These are phyloP conservation scores for Daldinia decipiens DNA, from an alignment of 495 filamentous ascomycete species.

Conservation along the genomic window DNA sequence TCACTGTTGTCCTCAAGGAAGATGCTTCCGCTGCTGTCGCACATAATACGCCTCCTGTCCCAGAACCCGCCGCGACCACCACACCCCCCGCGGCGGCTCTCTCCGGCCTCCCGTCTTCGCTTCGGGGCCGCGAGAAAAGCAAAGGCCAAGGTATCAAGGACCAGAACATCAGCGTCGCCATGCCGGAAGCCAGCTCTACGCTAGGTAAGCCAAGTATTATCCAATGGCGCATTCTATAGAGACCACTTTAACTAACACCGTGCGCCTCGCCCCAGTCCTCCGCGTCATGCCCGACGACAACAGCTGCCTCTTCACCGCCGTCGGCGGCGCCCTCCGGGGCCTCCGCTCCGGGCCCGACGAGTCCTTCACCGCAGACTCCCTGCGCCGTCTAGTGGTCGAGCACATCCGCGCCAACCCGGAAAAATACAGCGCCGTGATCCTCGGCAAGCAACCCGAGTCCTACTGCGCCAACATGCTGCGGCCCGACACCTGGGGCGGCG, in stretches of 20 bases:
- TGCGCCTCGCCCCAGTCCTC: slow-evolving; percentile 62
- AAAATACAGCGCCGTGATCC: slow-evolving; percentile 76
- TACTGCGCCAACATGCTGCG: slow-evolving; percentile 90
- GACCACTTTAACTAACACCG: not conserved
- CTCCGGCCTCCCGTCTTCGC: not conserved
- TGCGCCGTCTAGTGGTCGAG: slow-evolving; percentile 84
- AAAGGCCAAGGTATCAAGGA: slow-evolving; percentile 23
- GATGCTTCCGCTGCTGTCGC: slow-evolving; percentile 12
- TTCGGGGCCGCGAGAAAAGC: not conserved
- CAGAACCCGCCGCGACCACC: slow-evolving; percentile 12
- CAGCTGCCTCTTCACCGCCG: slow-evolving; percentile 91
- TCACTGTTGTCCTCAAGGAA: slow-evolving; percentile 71
- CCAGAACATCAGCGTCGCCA: slow-evolving; percentile 43
- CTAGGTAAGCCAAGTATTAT: slow-evolving; percentile 33
- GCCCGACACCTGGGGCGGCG: slow-evolving; percentile 88
- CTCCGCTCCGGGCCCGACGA: slow-evolving; percentile 60
- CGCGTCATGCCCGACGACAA: slow-evolving; percentile 99
- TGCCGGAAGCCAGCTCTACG: slow-evolving; percentile 35
- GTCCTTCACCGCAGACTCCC: slow-evolving; percentile 65
- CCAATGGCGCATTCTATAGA: slow-evolving; percentile 16
- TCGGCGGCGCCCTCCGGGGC: slow-evolving; percentile 74
- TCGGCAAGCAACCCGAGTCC: slow-evolving; percentile 76
- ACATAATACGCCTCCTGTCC: not conserved
- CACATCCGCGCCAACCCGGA: slow-evolving; percentile 78
- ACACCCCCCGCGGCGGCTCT: slow-evolving; percentile 7